Percentiles rank a stretch among this genome's conserved stretches.
phyloP scores from a whole-genome alignment of 73 alveolate species.

The Blepharisma stoltei region DNA sequence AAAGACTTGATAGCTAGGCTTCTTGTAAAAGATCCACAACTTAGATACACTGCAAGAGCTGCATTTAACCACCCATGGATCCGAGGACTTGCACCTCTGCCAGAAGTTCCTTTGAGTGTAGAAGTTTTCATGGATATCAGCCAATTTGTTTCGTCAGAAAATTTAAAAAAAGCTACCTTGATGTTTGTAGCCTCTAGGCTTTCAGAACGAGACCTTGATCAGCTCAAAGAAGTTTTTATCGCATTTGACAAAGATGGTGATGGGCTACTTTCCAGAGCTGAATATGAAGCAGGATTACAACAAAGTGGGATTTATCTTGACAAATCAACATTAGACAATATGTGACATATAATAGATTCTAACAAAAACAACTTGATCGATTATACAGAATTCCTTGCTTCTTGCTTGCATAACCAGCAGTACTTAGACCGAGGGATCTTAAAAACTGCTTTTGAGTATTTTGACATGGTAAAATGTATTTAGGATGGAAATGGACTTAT shows the following conservation, averaged over 20 bases:
- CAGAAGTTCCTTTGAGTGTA: slow-evolving; percentile 30
- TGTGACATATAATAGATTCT: slow-evolving; percentile 49
- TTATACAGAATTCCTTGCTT: slow-evolving; percentile 73
- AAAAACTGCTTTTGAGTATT: slow-evolving; percentile 46
- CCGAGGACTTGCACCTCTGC: slow-evolving; percentile 32
- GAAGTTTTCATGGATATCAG: slow-evolving; percentile 41
- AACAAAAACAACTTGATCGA: slow-evolving; percentile 63
- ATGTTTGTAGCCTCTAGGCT: slow-evolving; percentile 68
- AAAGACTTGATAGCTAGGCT: slow-evolving; percentile 68
- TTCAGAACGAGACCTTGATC: slow-evolving; percentile 67
- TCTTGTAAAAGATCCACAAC: slow-evolving; percentile 60
- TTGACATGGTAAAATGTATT: slow-evolving; percentile 19
- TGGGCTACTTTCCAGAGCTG: slow-evolving; percentile 69
- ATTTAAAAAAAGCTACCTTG: slow-evolving; percentile 66
- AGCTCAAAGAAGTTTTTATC: slow-evolving; percentile 64
- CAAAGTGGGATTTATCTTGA: slow-evolving; percentile 32
- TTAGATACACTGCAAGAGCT: slow-evolving; percentile 73
- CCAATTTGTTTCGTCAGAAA: slow-evolving; percentile 35
- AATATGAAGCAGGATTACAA: slow-evolving; percentile 48
- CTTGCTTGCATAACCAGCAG: slow-evolving; percentile 50
- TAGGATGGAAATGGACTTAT: slow-evolving; percentile 71
- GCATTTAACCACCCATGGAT: slow-evolving; percentile 87
- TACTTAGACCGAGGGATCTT: slow-evolving; percentile 52
- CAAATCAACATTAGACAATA: slow-evolving; percentile 39
- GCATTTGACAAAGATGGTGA: slow-evolving; percentile 75